Base-by-base conservation (phyloP, 352 stramenopile species). In the Phytophthora brassicae region DNA sequence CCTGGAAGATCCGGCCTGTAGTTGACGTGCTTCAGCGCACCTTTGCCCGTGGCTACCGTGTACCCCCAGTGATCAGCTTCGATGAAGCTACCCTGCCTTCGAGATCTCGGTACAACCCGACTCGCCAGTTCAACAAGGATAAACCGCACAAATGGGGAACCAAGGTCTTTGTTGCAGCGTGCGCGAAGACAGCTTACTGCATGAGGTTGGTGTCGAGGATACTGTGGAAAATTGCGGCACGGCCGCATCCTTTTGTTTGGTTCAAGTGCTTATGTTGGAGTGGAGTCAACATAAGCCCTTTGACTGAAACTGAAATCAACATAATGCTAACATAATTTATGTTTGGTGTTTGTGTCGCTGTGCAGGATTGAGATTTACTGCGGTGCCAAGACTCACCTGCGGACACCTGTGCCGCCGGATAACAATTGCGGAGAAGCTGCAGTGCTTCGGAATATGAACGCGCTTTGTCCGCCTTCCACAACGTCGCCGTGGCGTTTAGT, bases 61-160 rank as follows among this genome's bases (percentile, higher is more conserved):
- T 22, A 7, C 23, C 35, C 14, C 31, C 44, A 0, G 26, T 60
- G 1, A 51, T 67, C n/a, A 46, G 41, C 14, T 67, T 67, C 20
- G 42, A 61, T 11, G 57, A 66, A 41, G 48, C 29, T 6, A 45
- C 55, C 5, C 24, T 60, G 12, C 48, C 41, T 16, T 55, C 41
- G n/a, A n/a, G n/a, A n/a, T 54, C 38, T 17, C 26, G 38, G 6
- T 44, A 58, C n/a, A 66, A 66, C n/a, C 24, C 22, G 11, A 59
- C 26, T 31, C 26, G 26, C 4, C 48, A 50, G 29, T 65, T 53
- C 16, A 39, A 58, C n/a, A 57, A 57, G 19, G 47, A 65, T 26
- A 66, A 66, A 19, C 49, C 58, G 17, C 58, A 66, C 36, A 66
- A 60, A 16, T 60, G 57, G 41, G 57, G 48, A 11, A 57, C 48